These are phyloP conservation scores for Papiliotrema flavescens DNA, from an alignment of 1,284 basidiomycete genomes.

Conservation along the genomic window DNA sequence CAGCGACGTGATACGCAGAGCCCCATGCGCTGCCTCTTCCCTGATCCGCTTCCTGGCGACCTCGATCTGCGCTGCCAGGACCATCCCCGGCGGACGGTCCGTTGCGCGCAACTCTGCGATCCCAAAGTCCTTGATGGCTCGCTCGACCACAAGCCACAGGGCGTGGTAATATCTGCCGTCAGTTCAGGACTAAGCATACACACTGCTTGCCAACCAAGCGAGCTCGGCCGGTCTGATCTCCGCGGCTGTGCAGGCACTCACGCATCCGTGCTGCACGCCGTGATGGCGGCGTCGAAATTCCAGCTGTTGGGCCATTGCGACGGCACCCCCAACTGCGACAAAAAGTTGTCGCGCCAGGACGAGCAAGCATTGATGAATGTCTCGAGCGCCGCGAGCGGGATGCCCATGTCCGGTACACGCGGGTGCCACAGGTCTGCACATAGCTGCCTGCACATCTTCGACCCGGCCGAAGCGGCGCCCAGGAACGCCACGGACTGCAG, in stretches of 20 bases:
- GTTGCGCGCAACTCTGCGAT: slow-evolving; percentile 56
- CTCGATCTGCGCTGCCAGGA: slow-evolving; percentile 5
- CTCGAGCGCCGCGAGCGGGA: slow-evolving; percentile 62
- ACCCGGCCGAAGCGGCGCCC: slow-evolving; percentile 70
- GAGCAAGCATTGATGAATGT: slow-evolving; percentile 61
- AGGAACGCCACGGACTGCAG: slow-evolving; percentile 9
- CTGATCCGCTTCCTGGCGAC: slow-evolving; percentile 64
- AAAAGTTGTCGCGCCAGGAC: slow-evolving; percentile 71
- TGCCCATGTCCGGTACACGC: slow-evolving; percentile 66
- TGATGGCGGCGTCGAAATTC: slow-evolving; percentile 81
- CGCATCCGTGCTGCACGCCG: slow-evolving; percentile 73
- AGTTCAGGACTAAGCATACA: too few species aligned
- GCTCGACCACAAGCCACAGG: slow-evolving; percentile 60
- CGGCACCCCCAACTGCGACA: slow-evolving; percentile 76
- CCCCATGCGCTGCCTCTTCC: slow-evolving; percentile 76
- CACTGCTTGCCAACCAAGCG: too few species aligned
- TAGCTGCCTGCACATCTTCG: slow-evolving; percentile 71
- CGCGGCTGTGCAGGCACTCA: not conserved
- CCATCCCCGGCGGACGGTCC: slow-evolving; percentile 8
- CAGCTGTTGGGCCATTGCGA: slow-evolving; percentile 74
- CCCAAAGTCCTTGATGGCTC: slow-evolving; percentile 70
- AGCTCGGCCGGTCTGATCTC: too few species aligned
- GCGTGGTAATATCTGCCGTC: slow-evolving; percentile 65
- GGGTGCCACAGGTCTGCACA: slow-evolving; percentile 74
- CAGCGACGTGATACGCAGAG: slow-evolving; percentile 78